These are phyloP conservation scores for Ceriops decandra DNA, from an alignment of 345 rosid species.

Conservation along the genomic window DNA sequence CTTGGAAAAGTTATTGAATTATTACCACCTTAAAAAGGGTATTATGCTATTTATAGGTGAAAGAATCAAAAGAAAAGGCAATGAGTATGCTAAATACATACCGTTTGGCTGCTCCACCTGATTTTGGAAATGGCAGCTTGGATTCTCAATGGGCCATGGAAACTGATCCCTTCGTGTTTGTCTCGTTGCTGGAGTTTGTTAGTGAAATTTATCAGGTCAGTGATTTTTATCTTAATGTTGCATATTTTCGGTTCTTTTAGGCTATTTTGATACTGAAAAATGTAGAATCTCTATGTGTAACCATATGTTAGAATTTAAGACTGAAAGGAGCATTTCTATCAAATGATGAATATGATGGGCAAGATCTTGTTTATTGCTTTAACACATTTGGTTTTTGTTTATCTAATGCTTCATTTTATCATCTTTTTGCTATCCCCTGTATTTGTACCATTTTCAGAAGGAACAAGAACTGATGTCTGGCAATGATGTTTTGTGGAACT, in stretches of 20 bases:
- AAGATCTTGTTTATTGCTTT: background rate
- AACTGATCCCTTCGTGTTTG: constrained; percentile 48
- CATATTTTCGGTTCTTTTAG: background rate
- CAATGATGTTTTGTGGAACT: constrained; percentile 96
- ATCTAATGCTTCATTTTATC: background rate
- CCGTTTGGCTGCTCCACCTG: constrained; percentile 47
- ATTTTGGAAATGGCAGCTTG: constrained; percentile 45
- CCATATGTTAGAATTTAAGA: background rate
- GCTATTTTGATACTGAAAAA: too few species aligned
- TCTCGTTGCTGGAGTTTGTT: constrained; percentile 86
- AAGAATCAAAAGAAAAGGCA: constrained; percentile 88
- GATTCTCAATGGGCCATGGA: constrained; percentile 52
- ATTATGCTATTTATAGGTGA: constrained; percentile 48
- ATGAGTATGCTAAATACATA: constrained; percentile 66
- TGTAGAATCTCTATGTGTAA: too few species aligned
- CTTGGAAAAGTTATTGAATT: background rate
- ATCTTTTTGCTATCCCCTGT: constrained; percentile 5
- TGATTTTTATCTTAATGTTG: background rate
- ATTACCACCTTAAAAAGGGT: constrained; percentile 15
- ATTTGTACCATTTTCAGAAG: constrained; percentile 47
- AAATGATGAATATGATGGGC: background rate
- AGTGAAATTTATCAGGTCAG: constrained; percentile 87
- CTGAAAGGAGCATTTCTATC: background rate
- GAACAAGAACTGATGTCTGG: constrained; percentile 87
- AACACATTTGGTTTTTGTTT: background rate